Evolutionary conservation across 805 yeast species (phyloP).

Genomic region (Metschnikowia aberdeeniae): DNA sequence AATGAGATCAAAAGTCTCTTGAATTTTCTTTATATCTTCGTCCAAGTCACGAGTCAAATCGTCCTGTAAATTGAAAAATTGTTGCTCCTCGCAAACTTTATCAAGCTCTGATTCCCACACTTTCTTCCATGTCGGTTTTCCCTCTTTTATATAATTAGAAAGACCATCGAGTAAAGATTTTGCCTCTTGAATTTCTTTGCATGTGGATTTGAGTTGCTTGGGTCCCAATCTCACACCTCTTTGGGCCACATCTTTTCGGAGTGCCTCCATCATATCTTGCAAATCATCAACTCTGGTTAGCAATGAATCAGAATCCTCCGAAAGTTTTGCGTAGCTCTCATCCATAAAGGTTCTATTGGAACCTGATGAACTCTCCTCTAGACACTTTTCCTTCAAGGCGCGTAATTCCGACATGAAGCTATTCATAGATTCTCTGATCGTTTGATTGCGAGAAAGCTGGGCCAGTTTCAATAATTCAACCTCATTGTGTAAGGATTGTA

Average conservation of each 20-base stretch:
- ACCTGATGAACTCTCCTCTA: conserved; percentile 30
- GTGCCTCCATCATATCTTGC: conserved; percentile 85
- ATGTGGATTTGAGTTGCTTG: conserved; percentile 63
- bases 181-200: conserved; percentile 61
- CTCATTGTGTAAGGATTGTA: conserved; percentile 50
- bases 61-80: conserved; percentile 84
- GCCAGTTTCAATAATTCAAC: conserved; percentile 56
- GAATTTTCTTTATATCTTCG: conserved; percentile 76
- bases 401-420: conserved; percentile 44
- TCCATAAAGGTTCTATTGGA: conserved; percentile 63
- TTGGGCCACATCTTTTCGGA: conserved; percentile 86
- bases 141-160: conserved; percentile 59
- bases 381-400: conserved; percentile 47
- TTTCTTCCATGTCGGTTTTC: conserved; percentile 81
- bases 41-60: conserved; percentile 73
- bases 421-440: conserved; percentile 40
- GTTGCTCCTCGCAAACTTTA: conserved; percentile 90
- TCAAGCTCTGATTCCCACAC: conserved; percentile 92
- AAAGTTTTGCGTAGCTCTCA: conserved; percentile 64
- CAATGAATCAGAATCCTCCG: conserved; percentile 70
- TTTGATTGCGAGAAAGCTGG: conserved; percentile 41
- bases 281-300: conserved; percentile 83
- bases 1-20: conserved; percentile 77
- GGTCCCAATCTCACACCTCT: conserved; percentile 81
- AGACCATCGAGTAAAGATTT: conserved; percentile 48